Base-by-base conservation (phyloP, 2,329 filamentous ascomycete genomes). In the Aaosphaeria pasadenensis region DNA sequence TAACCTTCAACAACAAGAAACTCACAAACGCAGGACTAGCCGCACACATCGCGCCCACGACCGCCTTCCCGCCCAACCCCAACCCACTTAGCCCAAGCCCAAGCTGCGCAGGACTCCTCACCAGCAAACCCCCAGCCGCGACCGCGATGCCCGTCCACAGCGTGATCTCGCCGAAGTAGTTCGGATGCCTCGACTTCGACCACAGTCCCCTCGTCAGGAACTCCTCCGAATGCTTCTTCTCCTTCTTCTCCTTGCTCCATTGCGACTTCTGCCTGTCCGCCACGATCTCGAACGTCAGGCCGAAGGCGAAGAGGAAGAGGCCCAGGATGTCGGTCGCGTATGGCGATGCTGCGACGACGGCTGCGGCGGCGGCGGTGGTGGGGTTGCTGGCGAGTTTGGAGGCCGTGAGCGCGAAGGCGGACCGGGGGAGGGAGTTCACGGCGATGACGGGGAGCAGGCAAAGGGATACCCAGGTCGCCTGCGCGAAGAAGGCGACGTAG, bases 141-240 rank as follows among this genome's bases (percentile, higher is more conserved):
- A 81, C 79, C 0, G 85, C 83, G 49, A 88, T 79, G 1, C 86
- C 85, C 0, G 80, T 83, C 86, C 85, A 89, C 31, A 89, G 71
- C 7, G 82, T 85, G 30, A 76, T 77, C 66, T 88, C 85, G n/a
- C 85, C 86, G 63, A 88, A 86, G 71, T 88, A 88, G 60, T 88
- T 86, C 1, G 85, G 85, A 66, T 86, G 83, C 51, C 83, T 71
- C 42, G 76, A 80, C 60, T 78, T 77, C 5, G 74, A 72, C 80
- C 84, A 88, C 33, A 88, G 59, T 0, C 85, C 85, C 1, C 72
- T 66, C 0, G 83, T 85, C 52, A 88, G 62, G 58, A 88, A 88
- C 41, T 82, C 77, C 66, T 88, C 84, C 28, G 80, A 78, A 51
- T 89, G 86, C 58, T 80, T 74, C 76, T 88, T 88, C 42, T 75